Evolutionary conservation across 1,284 basidiomycete genomes (phyloP), one percentile per base, ranked within the genome.

Genomic region (Dichomitus squalens): DNA sequence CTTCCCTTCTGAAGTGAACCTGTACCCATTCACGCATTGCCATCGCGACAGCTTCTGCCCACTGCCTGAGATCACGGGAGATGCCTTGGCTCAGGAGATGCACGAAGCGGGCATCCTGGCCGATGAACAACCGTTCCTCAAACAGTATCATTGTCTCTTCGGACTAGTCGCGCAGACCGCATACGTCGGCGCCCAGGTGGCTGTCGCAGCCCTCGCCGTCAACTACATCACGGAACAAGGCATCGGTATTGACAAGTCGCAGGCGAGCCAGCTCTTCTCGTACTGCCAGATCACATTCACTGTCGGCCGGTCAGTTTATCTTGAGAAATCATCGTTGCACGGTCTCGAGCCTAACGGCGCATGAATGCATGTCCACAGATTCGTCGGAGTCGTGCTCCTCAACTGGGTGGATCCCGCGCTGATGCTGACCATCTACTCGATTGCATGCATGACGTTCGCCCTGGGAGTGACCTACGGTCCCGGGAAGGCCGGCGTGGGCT

Each of bases 151-250:
- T 65, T 86, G 87, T 63, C 76, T 91, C 49, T 85, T 88, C 67
- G 91, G 90, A 39, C 88, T 64, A 67, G 77, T 90, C 43, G 84
- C 86, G 18, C 90, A 92, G 70, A 90, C 84, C 49, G 73, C 79
- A 50, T 90, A 92, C 69, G 83, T 85, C 81, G 90, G 88, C 25
- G 85, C 87, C 2, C 88, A 92, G 73, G 87, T 92, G 23, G 84
- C 79, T 4, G 85, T 91, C 29, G 90, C 89, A 4, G 76, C 88
- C 11, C 82, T 92, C 63, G 85, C 88, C 31, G 83, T 92, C 62
- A 89, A 88, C 77, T 90, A 81, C 70, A 78, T 88, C 49, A 72
- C 78, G 23, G 86, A 87, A 51, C 83, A 85, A 63, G 81, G 80
- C n/a, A 70, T 87, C 40, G 81, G 83, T n/a, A 81, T 86, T 67